phyloP scores from a whole-genome alignment of 768 basidiomycete species.

The Rhodotorula sphaerocarpa region DNA sequence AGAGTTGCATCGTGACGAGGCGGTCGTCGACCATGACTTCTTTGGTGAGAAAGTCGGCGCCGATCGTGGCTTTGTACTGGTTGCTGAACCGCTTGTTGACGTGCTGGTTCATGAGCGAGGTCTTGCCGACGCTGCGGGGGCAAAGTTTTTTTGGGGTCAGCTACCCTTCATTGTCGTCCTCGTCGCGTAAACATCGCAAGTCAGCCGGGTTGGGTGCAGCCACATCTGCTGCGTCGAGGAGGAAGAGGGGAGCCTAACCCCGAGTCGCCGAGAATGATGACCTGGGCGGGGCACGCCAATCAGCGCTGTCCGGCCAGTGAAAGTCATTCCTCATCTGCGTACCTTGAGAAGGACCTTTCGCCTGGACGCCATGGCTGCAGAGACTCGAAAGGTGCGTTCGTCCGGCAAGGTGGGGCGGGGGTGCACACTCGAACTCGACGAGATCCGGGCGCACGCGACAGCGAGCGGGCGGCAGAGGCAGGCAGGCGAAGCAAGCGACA shows the following conservation, averaged over 20 bases:
- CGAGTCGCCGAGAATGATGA: conserved; percentile 91
- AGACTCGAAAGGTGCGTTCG: too few relatives aligned
- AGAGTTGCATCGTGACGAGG: conserved; percentile 95
- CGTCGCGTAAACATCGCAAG: neutral
- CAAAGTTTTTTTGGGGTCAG: too few relatives aligned
- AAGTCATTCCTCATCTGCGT: conserved; percentile 1
- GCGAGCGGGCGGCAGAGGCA: too few relatives aligned
- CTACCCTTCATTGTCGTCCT: too few relatives aligned
- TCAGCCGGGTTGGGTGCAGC: conserved; percentile 1
- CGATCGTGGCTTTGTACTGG: conserved; percentile 99
- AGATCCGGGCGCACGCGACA: too few relatives aligned
- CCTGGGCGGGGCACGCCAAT: conserved; percentile 55
- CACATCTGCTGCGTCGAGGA: neutral
- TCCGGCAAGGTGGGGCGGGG: too few relatives aligned
- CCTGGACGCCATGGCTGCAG: conserved; percentile 42
- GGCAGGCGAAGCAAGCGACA: too few relatives aligned
- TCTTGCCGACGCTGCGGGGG: conserved; percentile 82
- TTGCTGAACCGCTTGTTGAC: conserved; percentile 99
- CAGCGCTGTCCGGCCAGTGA: conserved; percentile 23
- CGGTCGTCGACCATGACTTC: conserved; percentile 98
- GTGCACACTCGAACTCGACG: too few relatives aligned
- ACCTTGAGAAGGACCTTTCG: conserved; percentile 50
- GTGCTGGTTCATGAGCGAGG: conserved; percentile 99
- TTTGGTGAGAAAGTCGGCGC: conserved; percentile 94
- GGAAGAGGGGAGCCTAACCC: conserved; percentile 38